Base-by-base conservation (phyloP, 495 filamentous ascomycete genomes). In the Daldinia grandis region DNA sequence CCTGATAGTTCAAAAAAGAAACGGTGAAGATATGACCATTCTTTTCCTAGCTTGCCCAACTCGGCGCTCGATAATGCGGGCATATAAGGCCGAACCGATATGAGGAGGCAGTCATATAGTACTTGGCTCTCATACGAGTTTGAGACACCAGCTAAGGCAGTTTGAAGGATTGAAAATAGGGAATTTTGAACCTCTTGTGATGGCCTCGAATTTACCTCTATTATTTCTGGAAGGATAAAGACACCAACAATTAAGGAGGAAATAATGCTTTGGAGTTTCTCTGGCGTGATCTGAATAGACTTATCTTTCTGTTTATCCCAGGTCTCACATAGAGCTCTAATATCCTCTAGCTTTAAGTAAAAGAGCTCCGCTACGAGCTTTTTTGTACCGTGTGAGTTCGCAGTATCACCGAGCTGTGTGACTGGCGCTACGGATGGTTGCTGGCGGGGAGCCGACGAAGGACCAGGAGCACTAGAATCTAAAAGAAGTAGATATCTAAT, bases 361-460 rank as follows among this genome's bases (percentile, higher is more conserved):
- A 86, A 75, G 6, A 86, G 76, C 54, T 87, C 86, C 7, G 86
- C 70, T 31, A 84, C 78, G 15, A 86, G 73, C 44, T 82, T 82
- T 62, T 78, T 84, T 42, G 79, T 77, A 3, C 81, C 74, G 53
- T 83, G 77, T 9, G 81, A 77, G 61, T 79, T 78, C 2, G 78
- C 69, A 14, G 74, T 74, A 63, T 84, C 81, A 17, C 65, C 50
- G 1, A 74, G 56, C 31, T 75, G 64, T 49, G 59, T 61, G n/a
- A 15, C 40, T 37, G 68, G n/a, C 49, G 35, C 47, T 5, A 51
- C n/a, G 4, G 44, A 27, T 24, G 24, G 21, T 17, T 62, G 49
- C 28, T 61, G 42, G 40, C 35, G 25, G 17, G 60, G 33, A 7
- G 54, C 53, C 14, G 17, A 21, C 47, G 60, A 54, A 62, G 56